phyloP scores from a whole-genome alignment of 2,329 filamentous ascomycete species.

The Fusarium algeriense region DNA sequence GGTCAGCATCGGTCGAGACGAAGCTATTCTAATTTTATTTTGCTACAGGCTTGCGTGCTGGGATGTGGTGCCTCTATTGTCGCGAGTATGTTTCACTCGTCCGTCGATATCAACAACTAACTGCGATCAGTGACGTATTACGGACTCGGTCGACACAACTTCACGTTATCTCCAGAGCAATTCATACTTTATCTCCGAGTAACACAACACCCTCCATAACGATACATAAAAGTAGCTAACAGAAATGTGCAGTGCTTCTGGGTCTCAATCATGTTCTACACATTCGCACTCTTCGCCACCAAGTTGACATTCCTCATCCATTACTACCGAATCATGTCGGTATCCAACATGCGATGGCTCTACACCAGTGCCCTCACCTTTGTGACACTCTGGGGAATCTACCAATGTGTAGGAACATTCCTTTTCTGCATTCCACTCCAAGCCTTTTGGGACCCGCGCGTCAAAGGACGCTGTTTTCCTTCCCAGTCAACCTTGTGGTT shows the following conservation, averaged over 20 bases:
- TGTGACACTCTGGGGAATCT: background rate
- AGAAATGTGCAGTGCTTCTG: conserved; percentile 25
- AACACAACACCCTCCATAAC: fast-evolving
- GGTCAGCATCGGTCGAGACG: fast-evolving
- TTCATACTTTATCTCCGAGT: conserved; percentile 15
- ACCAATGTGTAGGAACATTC: background rate
- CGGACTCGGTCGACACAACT: conserved; percentile 33
- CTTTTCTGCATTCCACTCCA: conserved; percentile 18
- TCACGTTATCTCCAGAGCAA: conserved; percentile 1
- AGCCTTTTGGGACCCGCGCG: conserved; percentile 21
- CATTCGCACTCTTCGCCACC: background rate
- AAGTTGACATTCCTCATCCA: conserved; percentile 38
- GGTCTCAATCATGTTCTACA: conserved; percentile 36
- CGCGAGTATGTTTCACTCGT: conserved; percentile 8
- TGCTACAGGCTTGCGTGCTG: conserved; percentile 5
- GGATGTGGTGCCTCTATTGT: conserved; percentile 23
- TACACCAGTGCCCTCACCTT: conserved; percentile 1
- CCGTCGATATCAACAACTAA: background rate
- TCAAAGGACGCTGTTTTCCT: conserved; percentile 12
- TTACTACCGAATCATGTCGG: conserved; percentile 34
- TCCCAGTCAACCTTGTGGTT: conserved; percentile 7
- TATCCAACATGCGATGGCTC: conserved; percentile 26
- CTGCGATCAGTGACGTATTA: conserved; percentile 28
- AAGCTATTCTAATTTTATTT: background rate
- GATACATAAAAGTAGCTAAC: fast-evolving